Evolutionary conservation across 2,329 filamentous ascomycete species (phyloP), one percentile per base, ranked within the genome.

Genomic region (Xylariomycetidae sp.): DNA sequence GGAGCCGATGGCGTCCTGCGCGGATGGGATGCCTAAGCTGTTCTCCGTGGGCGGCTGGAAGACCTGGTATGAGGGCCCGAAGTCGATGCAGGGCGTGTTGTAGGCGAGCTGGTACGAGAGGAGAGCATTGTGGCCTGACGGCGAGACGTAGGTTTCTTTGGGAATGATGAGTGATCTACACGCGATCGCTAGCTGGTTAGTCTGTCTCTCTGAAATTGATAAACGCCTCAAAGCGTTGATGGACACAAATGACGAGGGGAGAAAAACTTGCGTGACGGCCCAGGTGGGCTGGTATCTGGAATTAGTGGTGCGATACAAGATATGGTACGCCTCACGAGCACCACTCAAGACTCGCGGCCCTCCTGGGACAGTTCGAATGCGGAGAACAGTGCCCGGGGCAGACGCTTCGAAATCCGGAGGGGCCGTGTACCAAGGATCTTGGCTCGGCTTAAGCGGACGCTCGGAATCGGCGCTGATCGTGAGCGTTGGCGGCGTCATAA

Each of bases 191-290:
- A n/a, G n/a, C n/a, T n/a, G n/a, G n/a, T n/a, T n/a, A n/a, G n/a
- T n/a, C n/a, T n/a, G n/a, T n/a, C n/a, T n/a, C n/a, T n/a, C n/a
- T n/a, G n/a, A n/a, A n/a, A n/a, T n/a, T n/a, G n/a, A n/a, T n/a
- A n/a, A n/a, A n/a, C n/a, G n/a, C n/a, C n/a, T n/a, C n/a, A n/a
- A n/a, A n/a, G n/a, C n/a, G n/a, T n/a, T n/a, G n/a, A n/a, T n/a
- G n/a, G n/a, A n/a, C n/a, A n/a, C n/a, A n/a, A n/a, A n/a, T n/a
- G n/a, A n/a, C n/a, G n/a, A n/a, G n/a, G n/a, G n/a, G n/a, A n/a
- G n/a, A n/a, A n/a, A n/a, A n/a, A n/a, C n/a, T n/a, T n/a, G n/a
- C 0, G 62, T 64, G 3, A 66, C 58, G 0, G 62, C 59, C 59
- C 59, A 66, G 1, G 57, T 51, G 0, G 62, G 53, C 13, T 45